Evolutionary conservation across 2,329 filamentous ascomycete species (phyloP).

Genomic region (Colletotrichum tropicale): DNA sequence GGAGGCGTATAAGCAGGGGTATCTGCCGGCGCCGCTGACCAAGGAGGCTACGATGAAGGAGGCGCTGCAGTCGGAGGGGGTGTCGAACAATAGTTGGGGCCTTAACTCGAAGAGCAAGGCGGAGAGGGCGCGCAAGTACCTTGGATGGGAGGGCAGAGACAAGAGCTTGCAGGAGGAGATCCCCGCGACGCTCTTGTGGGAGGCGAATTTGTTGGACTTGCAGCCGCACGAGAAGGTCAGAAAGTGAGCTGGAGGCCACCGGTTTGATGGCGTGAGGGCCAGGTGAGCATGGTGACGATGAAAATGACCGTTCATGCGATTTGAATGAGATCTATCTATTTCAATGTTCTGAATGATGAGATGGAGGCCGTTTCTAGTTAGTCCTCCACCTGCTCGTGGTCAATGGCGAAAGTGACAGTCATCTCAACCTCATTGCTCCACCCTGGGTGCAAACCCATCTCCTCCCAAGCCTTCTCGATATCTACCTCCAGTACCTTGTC

Average conservation of each 20-base stretch:
- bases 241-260: constrained; percentile 4
- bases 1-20: constrained; percentile 50
- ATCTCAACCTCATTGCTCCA: constrained; percentile 84
- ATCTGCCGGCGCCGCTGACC: constrained; percentile 27
- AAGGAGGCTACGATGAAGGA: constrained; percentile 32
- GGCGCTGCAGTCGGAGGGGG: constrained; percentile 28
- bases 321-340: background rate
- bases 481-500: constrained; percentile 76
- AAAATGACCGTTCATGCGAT: background rate
- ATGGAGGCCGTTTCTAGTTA: background rate
- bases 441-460: constrained; percentile 70
- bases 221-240: constrained; percentile 27
- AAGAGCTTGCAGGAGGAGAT: constrained; percentile 42
- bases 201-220: constrained; percentile 42
- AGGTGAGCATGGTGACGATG: background rate
- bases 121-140: constrained; percentile 46
- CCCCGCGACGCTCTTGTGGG: constrained; percentile 36
- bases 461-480: constrained; percentile 76
- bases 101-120: constrained; percentile 49
- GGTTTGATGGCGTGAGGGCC: no score
- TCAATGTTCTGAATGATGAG: background rate
- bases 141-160: constrained; percentile 48
- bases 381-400: constrained; percentile 20
- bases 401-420: constrained; percentile 60
- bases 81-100: constrained; percentile 33